Evolutionary conservation across 2,329 filamentous ascomycete genomes (phyloP), one percentile per base, ranked within the genome.

Genomic region (Shiraia bambusicola): DNA sequence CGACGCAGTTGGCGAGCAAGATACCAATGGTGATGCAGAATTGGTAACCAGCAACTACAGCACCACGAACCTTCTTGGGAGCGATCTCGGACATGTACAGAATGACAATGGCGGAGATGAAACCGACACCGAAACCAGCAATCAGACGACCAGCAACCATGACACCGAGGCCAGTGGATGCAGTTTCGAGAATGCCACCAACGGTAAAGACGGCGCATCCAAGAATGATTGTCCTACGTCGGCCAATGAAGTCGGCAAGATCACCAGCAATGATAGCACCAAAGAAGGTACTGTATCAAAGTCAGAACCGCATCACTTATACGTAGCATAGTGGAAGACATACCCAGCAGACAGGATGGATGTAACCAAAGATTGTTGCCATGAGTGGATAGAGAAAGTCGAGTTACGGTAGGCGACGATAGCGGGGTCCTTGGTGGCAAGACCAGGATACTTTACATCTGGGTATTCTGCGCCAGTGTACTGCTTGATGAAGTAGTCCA

Each of bases 1-100:
- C 81, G 60, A 94, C 82, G 62, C 81, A 83, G 8, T 86, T 82
- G 28, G 87, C 87, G 47, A 92, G 70, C 69, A 92, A 73, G 56
- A 93, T 75, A 74, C 88, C 88, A 52, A 91, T 79, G 52, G 87
- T 91, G 65, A 91, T 84, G 70, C 84, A 88, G 76, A 90, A 90
- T 67, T 91, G 87, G 75, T 91, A 91, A 9, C 49, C 49, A 3
- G 86, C 81, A 25, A 92, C 87, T 38, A 91, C 76, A 40, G 86
- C 83, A 65, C 87, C 87, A 66, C 87, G 82, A 54, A 93, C 84
- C 72, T 88, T 90, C 64, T 55, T 54, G 32, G 65, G 65, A 79
- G 74, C 69, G 67, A 91, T 90, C 72, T 92, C 88, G 37, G 86
- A 89, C 87, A 93, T 92, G 80, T 93, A 75, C 39, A 76, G 56